phyloP scores from a whole-genome alignment of 2,329 filamentous ascomycete genomes.

The Monilinia laxa region DNA sequence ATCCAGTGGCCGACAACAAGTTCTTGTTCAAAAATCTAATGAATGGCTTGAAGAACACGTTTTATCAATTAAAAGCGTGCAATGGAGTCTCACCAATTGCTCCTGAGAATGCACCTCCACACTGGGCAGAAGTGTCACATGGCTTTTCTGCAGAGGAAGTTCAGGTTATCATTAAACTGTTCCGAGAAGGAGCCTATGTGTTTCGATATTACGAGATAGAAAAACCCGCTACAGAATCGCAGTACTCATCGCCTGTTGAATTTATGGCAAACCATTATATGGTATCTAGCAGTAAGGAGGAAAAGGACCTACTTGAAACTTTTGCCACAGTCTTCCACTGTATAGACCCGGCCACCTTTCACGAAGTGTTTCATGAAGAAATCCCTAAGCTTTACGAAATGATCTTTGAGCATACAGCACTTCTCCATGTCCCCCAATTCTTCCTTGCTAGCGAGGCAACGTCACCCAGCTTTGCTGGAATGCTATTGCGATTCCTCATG shows the following conservation, averaged over 20 bases:
- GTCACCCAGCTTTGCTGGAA: slow-evolving; percentile 94
- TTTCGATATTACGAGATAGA: slow-evolving; percentile 97
- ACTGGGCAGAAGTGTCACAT: slow-evolving; percentile 94
- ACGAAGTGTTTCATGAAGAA: slow-evolving; percentile 97
- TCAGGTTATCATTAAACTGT: slow-evolving; percentile 92
- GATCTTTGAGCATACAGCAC: slow-evolving; percentile 92
- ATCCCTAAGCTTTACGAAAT: slow-evolving; percentile 96
- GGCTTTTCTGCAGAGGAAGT: slow-evolving; percentile 98
- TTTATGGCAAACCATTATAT: slow-evolving; percentile 95
- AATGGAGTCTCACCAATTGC: slow-evolving; percentile 76
- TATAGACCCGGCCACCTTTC: slow-evolving; percentile 96
- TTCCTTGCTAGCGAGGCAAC: slow-evolving; percentile 98
- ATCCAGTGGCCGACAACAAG: slow-evolving; percentile 95
- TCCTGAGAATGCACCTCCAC: slow-evolving; percentile 71
- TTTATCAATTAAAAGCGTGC: slow-evolving; percentile 90
- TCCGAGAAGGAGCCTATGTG: slow-evolving; percentile 92
- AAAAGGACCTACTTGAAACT: slow-evolving; percentile 94
- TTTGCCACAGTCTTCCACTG: slow-evolving; percentile 99
- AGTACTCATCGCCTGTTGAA: slow-evolving; percentile 79
- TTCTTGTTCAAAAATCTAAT: slow-evolving; percentile 96
- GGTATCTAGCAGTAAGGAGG: slow-evolving; percentile 89
- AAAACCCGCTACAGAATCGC: slow-evolving; percentile 68
- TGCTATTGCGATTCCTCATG: slow-evolving; percentile 98
- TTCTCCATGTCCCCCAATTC: slow-evolving; percentile 95
- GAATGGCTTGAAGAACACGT: slow-evolving; percentile 92